These are phyloP conservation scores for Thamnidium elegans DNA, from an alignment of 192 early-diverging fungal species.

Conservation along the genomic window DNA sequence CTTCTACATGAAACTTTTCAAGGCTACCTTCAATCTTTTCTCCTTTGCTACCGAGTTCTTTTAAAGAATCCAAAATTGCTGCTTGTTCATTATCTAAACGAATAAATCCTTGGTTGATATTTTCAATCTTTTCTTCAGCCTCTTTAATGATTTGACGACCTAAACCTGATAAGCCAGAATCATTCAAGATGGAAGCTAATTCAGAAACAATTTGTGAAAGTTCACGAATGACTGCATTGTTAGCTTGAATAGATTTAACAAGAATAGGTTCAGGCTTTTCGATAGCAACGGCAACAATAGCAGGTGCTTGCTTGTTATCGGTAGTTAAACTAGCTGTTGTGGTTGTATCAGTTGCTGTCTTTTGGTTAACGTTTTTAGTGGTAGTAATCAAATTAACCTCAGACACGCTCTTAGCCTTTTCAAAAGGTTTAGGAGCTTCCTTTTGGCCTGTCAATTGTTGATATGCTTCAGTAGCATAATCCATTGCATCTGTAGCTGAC, in stretches of 20 bases:
- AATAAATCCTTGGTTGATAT: constrained; percentile 48
- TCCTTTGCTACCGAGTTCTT: constrained; percentile 41
- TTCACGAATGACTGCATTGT: constrained; percentile 35
- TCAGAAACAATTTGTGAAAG: constrained; percentile 36
- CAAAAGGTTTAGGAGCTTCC: constrained; percentile 1
- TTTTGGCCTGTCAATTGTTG: constrained; percentile 32
- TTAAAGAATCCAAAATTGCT: constrained; percentile 22
- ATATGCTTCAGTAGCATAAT: constrained; percentile 33
- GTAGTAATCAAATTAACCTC: neutral
- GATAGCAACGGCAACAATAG: constrained; percentile 10
- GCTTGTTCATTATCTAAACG: constrained; percentile 44
- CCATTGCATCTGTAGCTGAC: constrained; percentile 26
- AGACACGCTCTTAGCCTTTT: neutral
- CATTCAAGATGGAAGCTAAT: constrained; percentile 33
- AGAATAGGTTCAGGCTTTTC: constrained; percentile 27
- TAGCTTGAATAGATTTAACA: constrained; percentile 30
- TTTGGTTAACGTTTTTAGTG: neutral
- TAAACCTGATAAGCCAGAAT: constrained; percentile 43
- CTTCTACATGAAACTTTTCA: constrained; percentile 55
- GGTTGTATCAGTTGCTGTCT: neutral
- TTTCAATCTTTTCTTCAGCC: constrained; percentile 51
- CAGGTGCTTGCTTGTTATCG: neutral
- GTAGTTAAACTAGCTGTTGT: neutral
- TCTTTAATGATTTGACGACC: constrained; percentile 59
- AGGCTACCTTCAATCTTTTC: constrained; percentile 54